Conservation (phyloP, 1,139 yeast species). For the Lodderomyces metapsilosis region DNA sequence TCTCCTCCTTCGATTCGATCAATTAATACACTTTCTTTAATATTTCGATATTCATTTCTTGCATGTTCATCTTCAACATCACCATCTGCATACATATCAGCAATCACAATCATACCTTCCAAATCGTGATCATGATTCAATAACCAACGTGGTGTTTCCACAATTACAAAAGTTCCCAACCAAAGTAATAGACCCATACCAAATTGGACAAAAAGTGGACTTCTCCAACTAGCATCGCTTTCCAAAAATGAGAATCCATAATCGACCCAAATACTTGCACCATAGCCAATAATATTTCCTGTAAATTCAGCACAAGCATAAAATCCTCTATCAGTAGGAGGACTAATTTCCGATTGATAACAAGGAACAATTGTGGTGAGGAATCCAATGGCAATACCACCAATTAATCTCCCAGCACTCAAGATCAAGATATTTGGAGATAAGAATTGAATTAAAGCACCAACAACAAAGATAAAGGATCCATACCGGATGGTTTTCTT, state of each 20-base stretch:
- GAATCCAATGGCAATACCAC: conserved; percentile 88
- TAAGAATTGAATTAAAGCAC: conserved; percentile 72
- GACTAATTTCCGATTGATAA: conserved; percentile 88
- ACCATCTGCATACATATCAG: conserved; percentile 47
- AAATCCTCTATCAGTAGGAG: conserved; percentile 85
- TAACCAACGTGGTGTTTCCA: conserved; percentile 89
- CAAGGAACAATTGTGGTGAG: conserved; percentile 95
- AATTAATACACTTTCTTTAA: conserved; percentile 52
- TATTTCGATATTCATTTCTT: conserved; percentile 48
- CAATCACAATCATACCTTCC: conserved; percentile 64
- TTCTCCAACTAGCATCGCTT: conserved; percentile 63
- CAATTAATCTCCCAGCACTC: conserved; percentile 72
- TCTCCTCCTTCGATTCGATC: conserved; percentile 72
- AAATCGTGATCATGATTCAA: conserved; percentile 85
- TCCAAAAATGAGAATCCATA: conserved; percentile 68
- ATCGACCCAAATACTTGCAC: conserved; percentile 89
- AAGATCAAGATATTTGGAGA: conserved; percentile 45
- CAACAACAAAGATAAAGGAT: conserved; percentile 73
- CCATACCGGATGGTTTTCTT: conserved; percentile 80
- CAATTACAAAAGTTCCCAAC: conserved; percentile 72
- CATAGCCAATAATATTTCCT: conserved; percentile 85
- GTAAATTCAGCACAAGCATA: conserved; percentile 92
- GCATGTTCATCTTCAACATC: conserved; percentile 63
- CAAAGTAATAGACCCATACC: conserved; percentile 68
- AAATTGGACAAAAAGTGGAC: conserved; percentile 76